phyloP scores from a whole-genome alignment of 805 yeast genomes.

The Teunomyces lycoperdinae region DNA sequence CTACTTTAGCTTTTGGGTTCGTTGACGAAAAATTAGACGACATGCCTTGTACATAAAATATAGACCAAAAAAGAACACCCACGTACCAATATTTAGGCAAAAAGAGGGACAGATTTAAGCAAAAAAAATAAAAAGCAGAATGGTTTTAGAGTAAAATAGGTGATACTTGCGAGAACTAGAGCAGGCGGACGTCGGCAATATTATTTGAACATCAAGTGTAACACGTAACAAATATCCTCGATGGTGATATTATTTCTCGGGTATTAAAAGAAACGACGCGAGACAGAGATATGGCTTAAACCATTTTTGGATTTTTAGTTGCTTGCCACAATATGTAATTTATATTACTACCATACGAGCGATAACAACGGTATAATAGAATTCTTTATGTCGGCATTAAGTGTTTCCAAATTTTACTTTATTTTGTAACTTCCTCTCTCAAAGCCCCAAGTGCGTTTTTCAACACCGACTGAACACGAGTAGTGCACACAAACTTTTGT shows the following conservation, averaged over 20 bases:
- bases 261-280: not conserved
- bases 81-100: not conserved
- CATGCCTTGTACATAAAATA: not conserved
- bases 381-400: not conserved
- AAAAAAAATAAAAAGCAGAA: not conserved
- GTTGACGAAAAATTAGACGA: not conserved
- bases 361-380: not conserved
- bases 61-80: not conserved
- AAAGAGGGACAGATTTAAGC: not conserved
- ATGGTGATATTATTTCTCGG: not conserved
- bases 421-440: not conserved
- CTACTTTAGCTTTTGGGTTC: not conserved
- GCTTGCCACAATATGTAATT: not conserved
- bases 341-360: not conserved
- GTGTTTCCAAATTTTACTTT: not conserved
- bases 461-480: not conserved
- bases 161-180: not conserved
- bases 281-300: not conserved
- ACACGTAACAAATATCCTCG: not conserved
- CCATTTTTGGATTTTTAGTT: not conserved
- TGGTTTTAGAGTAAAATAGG: not conserved
- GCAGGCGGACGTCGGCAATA: not conserved
- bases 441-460: not conserved
- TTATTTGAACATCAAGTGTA: not conserved
- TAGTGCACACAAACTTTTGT: constrained; percentile 4